Base-by-base conservation (phyloP, 2,329 filamentous ascomycete species). In the Hypoxylon sp. region DNA sequence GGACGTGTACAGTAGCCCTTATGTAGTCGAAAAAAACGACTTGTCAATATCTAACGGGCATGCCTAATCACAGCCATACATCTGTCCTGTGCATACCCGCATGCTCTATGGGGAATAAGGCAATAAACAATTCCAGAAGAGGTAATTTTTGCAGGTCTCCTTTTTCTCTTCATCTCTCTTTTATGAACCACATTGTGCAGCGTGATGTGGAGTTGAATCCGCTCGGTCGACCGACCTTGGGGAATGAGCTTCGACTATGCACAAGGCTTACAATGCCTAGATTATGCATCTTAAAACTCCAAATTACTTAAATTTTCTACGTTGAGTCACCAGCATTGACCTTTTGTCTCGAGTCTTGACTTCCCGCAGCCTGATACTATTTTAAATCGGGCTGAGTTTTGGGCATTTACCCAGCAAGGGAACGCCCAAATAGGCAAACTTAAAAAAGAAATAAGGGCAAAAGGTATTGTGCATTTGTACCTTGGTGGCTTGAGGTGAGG, bases 21-120 rank as follows among this genome's bases (percentile, higher is more conserved):
- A 25, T 19, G 32, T 45, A 34, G n/a, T 6, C n/a, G 17, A 19
- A 50, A 62, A 45, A 59, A 56, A 36, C 57, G 55, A 63, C 58
- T 51, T 60, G 55, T 66, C 58, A 25, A 19, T 46, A 51, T 62
- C 10, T 38, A 46, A 25, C 46, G 25, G 56, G 43, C 52, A 41
- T 66, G 60, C 63, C 66, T 66, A 66, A 69, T 69, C 66, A 69
- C 19, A 36, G 65, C 53, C 48, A 58, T 58, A 56, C 62, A 62
- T 58, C 53, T 67, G 59, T 58, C 53, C 50, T 69, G 59, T 52
- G 56, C 55, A 55, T 68, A 68, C 59, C 63, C 63, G 66, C 59
- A 63, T 56, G 56, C 55, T 63, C 45, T 48, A 58, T 62, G 11
- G 32, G 48, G 34, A 48, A 56, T 36, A 28, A 25, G 48, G 55